Conservation (phyloP, 2,329 filamentous ascomycete species). For the Claviceps citrina region DNA sequence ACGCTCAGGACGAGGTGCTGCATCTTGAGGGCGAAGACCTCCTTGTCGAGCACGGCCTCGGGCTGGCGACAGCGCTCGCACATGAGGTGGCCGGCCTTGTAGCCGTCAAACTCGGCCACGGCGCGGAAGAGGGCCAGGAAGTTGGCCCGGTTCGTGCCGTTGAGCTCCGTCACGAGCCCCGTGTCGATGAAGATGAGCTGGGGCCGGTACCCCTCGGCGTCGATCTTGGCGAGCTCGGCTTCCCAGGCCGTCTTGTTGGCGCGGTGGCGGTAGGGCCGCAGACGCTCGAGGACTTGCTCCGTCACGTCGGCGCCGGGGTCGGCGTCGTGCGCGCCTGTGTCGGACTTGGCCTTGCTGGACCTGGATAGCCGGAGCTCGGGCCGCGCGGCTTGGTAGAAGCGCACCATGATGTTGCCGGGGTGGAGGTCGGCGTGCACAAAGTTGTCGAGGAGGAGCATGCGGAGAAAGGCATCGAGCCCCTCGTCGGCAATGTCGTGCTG, state of each 20-base stretch:
- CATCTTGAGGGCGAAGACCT: conserved; percentile 91
- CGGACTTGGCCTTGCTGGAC: conserved; percentile 9
- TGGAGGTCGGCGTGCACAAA: conserved; percentile 95
- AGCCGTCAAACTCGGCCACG: conserved; percentile 91
- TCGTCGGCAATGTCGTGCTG: conserved; percentile 90
- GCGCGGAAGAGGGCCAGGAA: conserved; percentile 94
- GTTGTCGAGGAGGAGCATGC: conserved; percentile 94
- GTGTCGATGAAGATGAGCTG: conserved; percentile 97
- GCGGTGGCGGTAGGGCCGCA: conserved; percentile 53
- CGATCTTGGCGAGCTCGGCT: conserved; percentile 57
- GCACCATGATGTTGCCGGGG: conserved; percentile 97
- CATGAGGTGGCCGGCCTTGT: conserved; percentile 90
- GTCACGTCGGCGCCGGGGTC: conserved; percentile 67
- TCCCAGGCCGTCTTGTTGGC: conserved; percentile 57
- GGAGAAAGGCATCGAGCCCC: conserved; percentile 85
- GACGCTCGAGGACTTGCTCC: conserved; percentile 65
- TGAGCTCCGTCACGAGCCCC: conserved; percentile 85
- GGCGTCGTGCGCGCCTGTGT: conserved; percentile 24
- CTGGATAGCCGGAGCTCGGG: conserved; percentile 38
- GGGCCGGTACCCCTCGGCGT: conserved; percentile 75
- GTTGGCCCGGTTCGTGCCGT: conserved; percentile 69
- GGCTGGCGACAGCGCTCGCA: conserved; percentile 88
- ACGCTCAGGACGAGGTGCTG: conserved; percentile 86
- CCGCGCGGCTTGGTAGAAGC: conserved; percentile 76
- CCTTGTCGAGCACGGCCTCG: conserved; percentile 71